Conservation (phyloP, 805 yeast species). For the Wickerhamiella occidentalis region DNA sequence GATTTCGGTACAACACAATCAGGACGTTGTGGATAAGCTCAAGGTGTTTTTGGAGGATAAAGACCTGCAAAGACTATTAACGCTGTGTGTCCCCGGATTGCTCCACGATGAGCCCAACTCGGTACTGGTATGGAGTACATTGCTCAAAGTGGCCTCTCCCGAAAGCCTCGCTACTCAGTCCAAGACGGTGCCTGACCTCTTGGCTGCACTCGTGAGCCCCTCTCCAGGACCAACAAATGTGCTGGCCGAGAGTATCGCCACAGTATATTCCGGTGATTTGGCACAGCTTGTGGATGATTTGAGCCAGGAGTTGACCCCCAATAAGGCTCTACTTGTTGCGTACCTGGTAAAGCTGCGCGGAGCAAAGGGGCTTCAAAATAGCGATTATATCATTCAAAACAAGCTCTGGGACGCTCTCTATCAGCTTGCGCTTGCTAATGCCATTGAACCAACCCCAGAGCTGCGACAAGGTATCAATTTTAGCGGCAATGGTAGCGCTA, state of each 20-base stretch:
- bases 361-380: not conserved
- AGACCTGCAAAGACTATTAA: not conserved
- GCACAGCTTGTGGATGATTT: not conserved
- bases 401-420: conserved; percentile 22
- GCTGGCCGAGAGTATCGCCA: conserved; percentile 9
- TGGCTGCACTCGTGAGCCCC: not conserved
- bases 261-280: conserved; percentile 2
- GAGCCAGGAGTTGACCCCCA: not conserved
- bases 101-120: not conserved
- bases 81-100: not conserved
- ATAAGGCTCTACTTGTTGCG: conserved; percentile 1
- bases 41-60: not conserved
- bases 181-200: not conserved
- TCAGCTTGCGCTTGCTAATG: conserved; percentile 33
- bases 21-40: not conserved
- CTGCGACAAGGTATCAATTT: not conserved
- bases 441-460: not conserved
- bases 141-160: not conserved
- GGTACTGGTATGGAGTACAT: conserved; percentile 1
- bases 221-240: not conserved
- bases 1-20: conserved; percentile 3
- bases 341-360: not conserved
- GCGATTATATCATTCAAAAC: not conserved
- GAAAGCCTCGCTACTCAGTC: not conserved
- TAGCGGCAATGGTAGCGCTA: not conserved